These are phyloP conservation scores for Myxozyma monticola DNA, from an alignment of 805 yeast species.

Conservation along the genomic window DNA sequence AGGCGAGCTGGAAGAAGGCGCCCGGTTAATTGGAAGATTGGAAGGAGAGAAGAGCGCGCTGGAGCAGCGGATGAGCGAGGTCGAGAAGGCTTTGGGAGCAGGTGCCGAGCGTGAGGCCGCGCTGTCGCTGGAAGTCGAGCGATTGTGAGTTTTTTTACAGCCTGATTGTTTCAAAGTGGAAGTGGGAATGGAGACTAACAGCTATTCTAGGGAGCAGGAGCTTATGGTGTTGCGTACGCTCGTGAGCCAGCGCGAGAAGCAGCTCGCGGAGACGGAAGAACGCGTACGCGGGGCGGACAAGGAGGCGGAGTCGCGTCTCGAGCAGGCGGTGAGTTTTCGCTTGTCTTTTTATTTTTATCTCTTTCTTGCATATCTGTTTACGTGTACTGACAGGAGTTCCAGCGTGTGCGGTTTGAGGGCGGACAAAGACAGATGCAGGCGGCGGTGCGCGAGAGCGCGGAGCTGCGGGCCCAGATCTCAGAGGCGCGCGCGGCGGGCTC, in stretches of 20 bases:
- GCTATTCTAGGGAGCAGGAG: slow-evolving; percentile 27
- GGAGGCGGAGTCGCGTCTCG: slow-evolving; percentile 21
- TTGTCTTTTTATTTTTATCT: neutral
- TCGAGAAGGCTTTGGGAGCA: slow-evolving; percentile 38
- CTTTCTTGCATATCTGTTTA: too few relatives aligned
- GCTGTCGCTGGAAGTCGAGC: slow-evolving; percentile 14
- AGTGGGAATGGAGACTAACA: too few relatives aligned
- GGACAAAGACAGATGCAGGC: slow-evolving; percentile 22
- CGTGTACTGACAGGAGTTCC: too few relatives aligned
- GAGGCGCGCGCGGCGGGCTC: slow-evolving; percentile 42
- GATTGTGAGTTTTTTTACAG: slow-evolving; percentile 1
- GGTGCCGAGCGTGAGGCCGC: slow-evolving; percentile 32
- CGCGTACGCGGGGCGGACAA: slow-evolving; percentile 34
- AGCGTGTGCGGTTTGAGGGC: slow-evolving; percentile 25
- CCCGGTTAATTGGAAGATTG: slow-evolving; percentile 40
- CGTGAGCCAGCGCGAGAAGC: slow-evolving; percentile 35
- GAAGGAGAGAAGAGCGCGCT: slow-evolving; percentile 40
- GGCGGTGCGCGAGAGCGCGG: slow-evolving; percentile 46
- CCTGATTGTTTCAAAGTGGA: too few relatives aligned
- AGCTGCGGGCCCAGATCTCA: slow-evolving; percentile 45
- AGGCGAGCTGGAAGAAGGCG: slow-evolving; percentile 40
- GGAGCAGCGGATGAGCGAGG: slow-evolving; percentile 36
- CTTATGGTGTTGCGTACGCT: slow-evolving; percentile 31
- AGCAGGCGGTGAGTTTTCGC: slow-evolving; percentile 19
- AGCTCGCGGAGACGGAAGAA: slow-evolving; percentile 34